Percentiles rank a stretch among this genome's conserved stretches.
Evolutionary conservation across 2,329 filamentous ascomycete genomes (phyloP).

Genomic region (Claviceps cyperi): DNA sequence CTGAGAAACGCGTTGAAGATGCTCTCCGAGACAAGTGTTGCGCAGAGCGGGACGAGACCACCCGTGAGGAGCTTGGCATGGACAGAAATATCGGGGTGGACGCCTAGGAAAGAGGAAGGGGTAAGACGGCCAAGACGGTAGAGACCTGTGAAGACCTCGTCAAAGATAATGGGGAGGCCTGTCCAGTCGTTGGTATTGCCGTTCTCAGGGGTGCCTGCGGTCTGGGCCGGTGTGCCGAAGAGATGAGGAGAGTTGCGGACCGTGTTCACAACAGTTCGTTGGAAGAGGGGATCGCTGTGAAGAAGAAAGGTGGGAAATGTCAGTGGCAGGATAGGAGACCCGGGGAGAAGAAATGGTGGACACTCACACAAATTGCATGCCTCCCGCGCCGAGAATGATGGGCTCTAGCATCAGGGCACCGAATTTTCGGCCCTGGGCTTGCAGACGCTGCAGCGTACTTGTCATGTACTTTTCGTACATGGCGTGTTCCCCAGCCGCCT

Average conservation of each 20-base stretch:
- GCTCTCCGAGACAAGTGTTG: constrained; percentile 57
- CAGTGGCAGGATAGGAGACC: neutral
- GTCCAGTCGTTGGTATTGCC: constrained; percentile 43
- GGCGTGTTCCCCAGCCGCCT: constrained; percentile 27
- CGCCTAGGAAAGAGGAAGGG: constrained; percentile 52
- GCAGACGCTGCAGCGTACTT: constrained; percentile 35
- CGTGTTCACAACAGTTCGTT: constrained; percentile 52
- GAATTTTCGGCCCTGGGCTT: constrained; percentile 47
- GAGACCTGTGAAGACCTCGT: constrained; percentile 78
- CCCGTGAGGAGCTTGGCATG: constrained; percentile 78
- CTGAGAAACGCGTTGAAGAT: constrained; percentile 61
- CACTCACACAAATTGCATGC: constrained; percentile 65
- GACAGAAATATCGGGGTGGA: constrained; percentile 60
- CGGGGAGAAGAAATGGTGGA: neutral
- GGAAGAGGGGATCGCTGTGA: constrained; percentile 68
- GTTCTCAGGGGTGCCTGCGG: constrained; percentile 1
- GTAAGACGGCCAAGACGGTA: constrained; percentile 66
- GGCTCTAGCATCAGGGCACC: constrained; percentile 72
- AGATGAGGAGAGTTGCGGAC: constrained; percentile 45
- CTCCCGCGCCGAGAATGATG: constrained; percentile 65
- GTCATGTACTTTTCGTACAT: constrained; percentile 47
- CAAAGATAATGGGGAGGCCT: constrained; percentile 66
- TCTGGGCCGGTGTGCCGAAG: constrained; percentile 25
- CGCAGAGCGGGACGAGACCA: constrained; percentile 61
- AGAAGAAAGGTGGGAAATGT: neutral